Evolutionary conservation across 2,329 filamentous ascomycete species (phyloP), one percentile per base, ranked within the genome.

Genomic region (Aspergillus ochraceoroseus): DNA sequence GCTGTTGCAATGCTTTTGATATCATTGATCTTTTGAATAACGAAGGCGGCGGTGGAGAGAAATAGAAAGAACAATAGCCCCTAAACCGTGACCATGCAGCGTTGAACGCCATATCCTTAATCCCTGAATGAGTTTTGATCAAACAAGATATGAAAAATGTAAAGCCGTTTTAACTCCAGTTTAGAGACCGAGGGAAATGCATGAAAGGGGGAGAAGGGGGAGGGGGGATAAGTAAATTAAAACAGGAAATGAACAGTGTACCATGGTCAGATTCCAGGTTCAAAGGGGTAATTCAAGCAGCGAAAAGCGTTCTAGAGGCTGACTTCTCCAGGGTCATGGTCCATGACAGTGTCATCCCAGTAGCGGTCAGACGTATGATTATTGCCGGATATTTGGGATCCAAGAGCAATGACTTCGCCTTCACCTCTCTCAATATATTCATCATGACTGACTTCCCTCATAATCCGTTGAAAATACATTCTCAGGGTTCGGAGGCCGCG

Each of bases 391-490:
- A 55, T 51, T 32, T 61, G 60, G 23, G 60, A 61, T 26, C 59
- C 57, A 11, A 65, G 52, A 1, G 61, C 59, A 47, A 67, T 60
- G 5, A 59, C 64, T 44, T 69, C 67, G 11, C 64, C 65, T 44
- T 70, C 66, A 2, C 66, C 65, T 19, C 66, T 58, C 49, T 71
- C 68, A 23, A 67, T 56, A 32, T 65, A 65, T 27, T 72, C 64
- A 33, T 70, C 61, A 20, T 66, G 58, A 27, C 70, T 71, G 37
- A 90, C 76, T 48, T 96, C 89, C 53, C 78, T 79, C 70, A 92
- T 83, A 38, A 98, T 95, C 41, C 81, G 79, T 54, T 89, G 74
- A 56, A 98, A 94, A 62, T 95, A 96, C 59, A 80, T 77, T 41
- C 80, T 77, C 51, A 98, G 68, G 2, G 82, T 87, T 36, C 82